These are phyloP conservation scores for Apiospora phragmitis DNA, from an alignment of 2,329 filamentous ascomycete genomes.

Conservation along the genomic window DNA sequence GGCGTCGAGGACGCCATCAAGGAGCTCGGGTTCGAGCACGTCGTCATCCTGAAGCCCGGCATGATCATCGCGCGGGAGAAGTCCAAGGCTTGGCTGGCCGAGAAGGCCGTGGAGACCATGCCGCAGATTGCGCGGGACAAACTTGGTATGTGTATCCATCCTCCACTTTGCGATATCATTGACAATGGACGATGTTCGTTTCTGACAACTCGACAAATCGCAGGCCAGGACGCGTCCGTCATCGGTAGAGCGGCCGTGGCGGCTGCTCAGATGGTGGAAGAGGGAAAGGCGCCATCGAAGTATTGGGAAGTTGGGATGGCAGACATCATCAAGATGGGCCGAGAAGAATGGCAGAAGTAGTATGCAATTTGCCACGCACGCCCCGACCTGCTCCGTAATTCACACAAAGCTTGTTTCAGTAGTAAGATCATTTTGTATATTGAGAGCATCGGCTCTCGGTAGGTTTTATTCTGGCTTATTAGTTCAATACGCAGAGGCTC, in stretches of 20 bases:
- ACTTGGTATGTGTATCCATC: background rate
- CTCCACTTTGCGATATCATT: background rate
- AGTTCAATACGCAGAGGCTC: background rate
- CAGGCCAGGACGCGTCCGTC: conserved; percentile 70
- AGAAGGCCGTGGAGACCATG: background rate
- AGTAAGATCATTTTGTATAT: background rate
- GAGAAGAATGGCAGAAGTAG: background rate
- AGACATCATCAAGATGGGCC: conserved; percentile 67
- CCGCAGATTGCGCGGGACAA: background rate
- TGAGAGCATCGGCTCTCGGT: background rate
- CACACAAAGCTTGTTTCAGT: background rate
- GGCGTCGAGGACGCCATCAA: conserved; percentile 83
- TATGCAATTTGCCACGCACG: background rate
- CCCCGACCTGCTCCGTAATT: background rate
- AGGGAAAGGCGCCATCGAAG: conserved; percentile 60
- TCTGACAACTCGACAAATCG: background rate
- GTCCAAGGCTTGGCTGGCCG: background rate
- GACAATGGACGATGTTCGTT: background rate
- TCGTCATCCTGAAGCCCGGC: conserved; percentile 73
- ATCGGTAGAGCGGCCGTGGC: conserved; percentile 69
- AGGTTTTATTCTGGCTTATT: background rate
- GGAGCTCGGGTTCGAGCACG: conserved; percentile 73
- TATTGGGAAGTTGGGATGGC: conserved; percentile 60
- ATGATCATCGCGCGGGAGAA: conserved; percentile 62
- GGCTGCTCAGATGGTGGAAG: conserved; percentile 57